phyloP scores from a whole-genome alignment of 169 alveolate genomes.

The Plasmodium knowlesi region DNA sequence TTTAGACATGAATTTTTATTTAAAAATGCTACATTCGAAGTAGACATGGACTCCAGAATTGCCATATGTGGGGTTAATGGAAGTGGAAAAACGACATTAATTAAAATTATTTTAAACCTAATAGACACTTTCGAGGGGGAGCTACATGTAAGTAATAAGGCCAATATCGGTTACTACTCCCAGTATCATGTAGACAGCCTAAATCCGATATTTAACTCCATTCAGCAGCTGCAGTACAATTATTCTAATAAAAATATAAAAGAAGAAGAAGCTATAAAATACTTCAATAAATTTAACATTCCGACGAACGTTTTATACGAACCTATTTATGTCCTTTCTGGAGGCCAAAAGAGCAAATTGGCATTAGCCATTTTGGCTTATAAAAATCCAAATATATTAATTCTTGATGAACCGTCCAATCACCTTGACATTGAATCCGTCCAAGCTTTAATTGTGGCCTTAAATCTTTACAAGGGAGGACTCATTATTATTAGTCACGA shows the following conservation, averaged over 20 bases:
- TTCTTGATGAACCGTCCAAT: conserved; percentile 98
- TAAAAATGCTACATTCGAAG: conserved; percentile 76
- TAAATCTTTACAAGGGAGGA: conserved; percentile 95
- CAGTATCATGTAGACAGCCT: conserved; percentile 97
- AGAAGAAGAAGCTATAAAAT: conserved; percentile 91
- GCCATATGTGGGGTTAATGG: conserved; percentile 99
- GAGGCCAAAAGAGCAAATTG: conserved; percentile 97
- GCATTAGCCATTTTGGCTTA: conserved; percentile 96
- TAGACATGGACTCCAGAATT: conserved; percentile 90
- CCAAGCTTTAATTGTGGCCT: conserved; percentile 96
- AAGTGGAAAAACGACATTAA: conserved; percentile 97
- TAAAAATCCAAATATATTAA: conserved; percentile 95
- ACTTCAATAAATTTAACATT: conserved; percentile 95
- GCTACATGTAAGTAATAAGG: conserved; percentile 91
- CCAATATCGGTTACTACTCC: conserved; percentile 94
- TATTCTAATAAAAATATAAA: conserved; percentile 88
- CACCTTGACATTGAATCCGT: conserved; percentile 98
- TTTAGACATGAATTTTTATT: conserved; percentile 78
- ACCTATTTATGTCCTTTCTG: conserved; percentile 97
- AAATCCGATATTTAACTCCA: conserved; percentile 94
- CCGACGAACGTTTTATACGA: conserved; percentile 95
- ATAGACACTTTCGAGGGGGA: conserved; percentile 91
- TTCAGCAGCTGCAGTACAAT: conserved; percentile 92
- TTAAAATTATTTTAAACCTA: conserved; percentile 92
- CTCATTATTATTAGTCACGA: conserved; percentile 96